Base-by-base conservation (phyloP, 1,284 basidiomycete species). In the Mrakiaceae sp. region DNA sequence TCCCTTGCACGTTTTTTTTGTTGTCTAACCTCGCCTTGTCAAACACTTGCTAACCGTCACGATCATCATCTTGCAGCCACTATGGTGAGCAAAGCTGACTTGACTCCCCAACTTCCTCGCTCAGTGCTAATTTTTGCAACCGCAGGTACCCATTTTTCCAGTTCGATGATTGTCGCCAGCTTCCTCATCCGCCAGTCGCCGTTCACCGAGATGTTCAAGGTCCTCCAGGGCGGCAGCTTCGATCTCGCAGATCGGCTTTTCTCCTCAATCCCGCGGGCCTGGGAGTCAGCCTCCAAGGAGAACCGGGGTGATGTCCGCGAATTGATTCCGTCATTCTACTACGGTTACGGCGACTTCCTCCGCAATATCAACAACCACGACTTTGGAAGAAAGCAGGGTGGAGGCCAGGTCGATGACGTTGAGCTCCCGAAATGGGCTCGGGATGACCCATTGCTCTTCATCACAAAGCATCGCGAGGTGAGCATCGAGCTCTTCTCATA, bases 111-210 rank as follows among this genome's bases (percentile, higher is more conserved):
- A 6, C 58, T 42, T 40, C 5, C 8, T 54, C 67, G 40, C 42
- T 58, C n/a, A 51, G 10, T 58, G 46, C 12, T 12, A 3, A 67
- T 7, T 47, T 58, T 55, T 48, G 72, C 66, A 73, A 71, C 58
- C 58, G 11, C 53, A 64, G 74, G 90, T 58, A 97, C 94, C 1
- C 94, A 97, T 73, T 98, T 94, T 73, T 91, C 89, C 70, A 95
- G 91, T 5, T 95, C 92, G 0, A 95, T 96, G 87, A 96, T 93
- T 66, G 90, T 95, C 47, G 95, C 92, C 77, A 92, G 95, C 69
- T 97, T 89, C 77, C 78, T 97, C 71, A 95, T 98, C 67, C 83
- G 94, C 10, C 78, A 95, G 70, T 84, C 88, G 9, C 94, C 94
- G 0, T 96, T 87, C 74, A 93, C 90, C 27, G 85, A 87, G 71